Conservation (phyloP, 2,329 filamentous ascomycete species). For the Fusarium coffeatum region DNA sequence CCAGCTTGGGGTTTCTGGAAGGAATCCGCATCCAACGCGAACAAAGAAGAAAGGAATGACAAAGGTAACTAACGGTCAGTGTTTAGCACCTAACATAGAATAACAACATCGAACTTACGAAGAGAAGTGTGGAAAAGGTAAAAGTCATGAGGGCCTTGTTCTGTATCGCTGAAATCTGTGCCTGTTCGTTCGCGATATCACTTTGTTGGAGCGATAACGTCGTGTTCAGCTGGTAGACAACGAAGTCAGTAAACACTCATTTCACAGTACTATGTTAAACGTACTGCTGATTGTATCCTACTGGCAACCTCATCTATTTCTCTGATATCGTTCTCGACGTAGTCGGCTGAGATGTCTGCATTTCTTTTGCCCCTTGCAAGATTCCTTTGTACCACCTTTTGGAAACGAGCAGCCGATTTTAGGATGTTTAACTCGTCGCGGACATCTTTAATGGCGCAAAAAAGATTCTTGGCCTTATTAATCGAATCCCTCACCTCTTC, state of each 20-base stretch:
- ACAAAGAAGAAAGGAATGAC: neutral
- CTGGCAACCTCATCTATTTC: constrained; percentile 34
- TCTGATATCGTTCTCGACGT: constrained; percentile 23
- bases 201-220: constrained; percentile 31
- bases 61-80: too few species aligned
- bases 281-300: constrained; percentile 30
- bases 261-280: neutral
- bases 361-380: neutral
- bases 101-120: neutral
- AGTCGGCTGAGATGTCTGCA: neutral
- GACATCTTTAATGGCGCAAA: constrained; percentile 39
- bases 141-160: neutral
- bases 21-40: neutral
- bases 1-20: neutral
- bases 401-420: constrained; percentile 16
- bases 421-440: constrained; percentile 43
- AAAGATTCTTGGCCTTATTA: neutral
- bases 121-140: neutral
- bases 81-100: too few species aligned
- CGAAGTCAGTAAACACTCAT: too few species aligned
- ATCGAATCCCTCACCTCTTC: neutral
- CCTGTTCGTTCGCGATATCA: neutral
- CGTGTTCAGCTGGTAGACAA: constrained; percentile 12
- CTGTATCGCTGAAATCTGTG: neutral
- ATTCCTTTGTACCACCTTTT: constrained; percentile 19